These are phyloP conservation scores for Massarina eburnea DNA, from an alignment of 2,329 filamentous ascomycete genomes.

Conservation along the genomic window DNA sequence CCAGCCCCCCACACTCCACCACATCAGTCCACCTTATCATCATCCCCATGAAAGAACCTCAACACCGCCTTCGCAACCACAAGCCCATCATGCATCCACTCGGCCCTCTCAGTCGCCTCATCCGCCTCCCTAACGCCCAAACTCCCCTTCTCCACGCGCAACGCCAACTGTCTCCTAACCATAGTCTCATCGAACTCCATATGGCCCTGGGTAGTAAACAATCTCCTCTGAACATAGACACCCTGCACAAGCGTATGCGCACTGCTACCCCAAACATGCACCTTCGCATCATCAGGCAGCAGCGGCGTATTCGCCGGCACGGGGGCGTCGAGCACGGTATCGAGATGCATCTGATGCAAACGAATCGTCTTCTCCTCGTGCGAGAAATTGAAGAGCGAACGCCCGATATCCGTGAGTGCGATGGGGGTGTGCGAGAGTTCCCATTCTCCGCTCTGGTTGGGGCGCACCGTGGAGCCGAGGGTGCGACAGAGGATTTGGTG, in stretches of 20 bases:
- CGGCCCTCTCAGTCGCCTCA: constrained; percentile 35
- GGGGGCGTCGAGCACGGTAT: constrained; percentile 45
- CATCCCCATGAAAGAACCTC: constrained; percentile 37
- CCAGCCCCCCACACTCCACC: no score
- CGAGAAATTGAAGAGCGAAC: constrained; percentile 43
- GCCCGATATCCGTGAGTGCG: constrained; percentile 43
- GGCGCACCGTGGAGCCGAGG: constrained; percentile 45
- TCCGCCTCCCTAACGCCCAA: constrained; percentile 42
- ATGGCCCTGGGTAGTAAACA: constrained; percentile 53
- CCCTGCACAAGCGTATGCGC: constrained; percentile 50
- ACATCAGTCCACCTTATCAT: constrained; percentile 22
- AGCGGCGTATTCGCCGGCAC: constrained; percentile 23
- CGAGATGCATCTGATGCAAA: constrained; percentile 53
- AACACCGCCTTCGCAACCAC: constrained; percentile 33
- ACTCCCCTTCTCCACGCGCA: constrained; percentile 46
- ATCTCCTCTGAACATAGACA: constrained; percentile 47
- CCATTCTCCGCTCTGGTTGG: constrained; percentile 47
- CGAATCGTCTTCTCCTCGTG: constrained; percentile 37
- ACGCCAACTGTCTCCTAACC: constrained; percentile 49
- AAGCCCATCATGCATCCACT: constrained; percentile 36
- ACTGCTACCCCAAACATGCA: constrained; percentile 54
- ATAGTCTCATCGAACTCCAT: constrained; percentile 51
- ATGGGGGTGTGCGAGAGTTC: constrained; percentile 50
- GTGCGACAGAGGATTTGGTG: constrained; percentile 51
- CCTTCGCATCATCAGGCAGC: constrained; percentile 39